Conservation (phyloP, 2,329 filamentous ascomycete species). For the Calonectria leucothoes region DNA sequence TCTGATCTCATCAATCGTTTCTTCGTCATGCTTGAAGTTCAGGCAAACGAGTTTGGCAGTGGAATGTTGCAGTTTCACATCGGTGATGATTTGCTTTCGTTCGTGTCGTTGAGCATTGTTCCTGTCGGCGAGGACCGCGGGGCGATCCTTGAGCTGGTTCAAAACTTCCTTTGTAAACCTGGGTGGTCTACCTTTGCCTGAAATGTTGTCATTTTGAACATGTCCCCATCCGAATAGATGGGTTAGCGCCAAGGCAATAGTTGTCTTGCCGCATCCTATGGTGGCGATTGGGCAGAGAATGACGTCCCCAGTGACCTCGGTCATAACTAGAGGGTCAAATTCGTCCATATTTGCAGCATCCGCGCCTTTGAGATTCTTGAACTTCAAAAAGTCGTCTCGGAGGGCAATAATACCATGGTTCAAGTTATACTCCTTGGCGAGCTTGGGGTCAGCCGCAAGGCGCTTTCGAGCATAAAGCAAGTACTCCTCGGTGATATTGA, state of each 20-base stretch:
- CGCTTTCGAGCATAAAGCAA: conserved; percentile 82
- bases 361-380: conserved; percentile 85
- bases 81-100: conserved; percentile 86
- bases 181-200: conserved; percentile 79
- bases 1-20: conserved; percentile 78
- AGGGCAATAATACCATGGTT: conserved; percentile 97
- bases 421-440: conserved; percentile 79
- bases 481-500: conserved; percentile 91
- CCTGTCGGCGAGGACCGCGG: conserved; percentile 88
- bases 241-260: conserved; percentile 82
- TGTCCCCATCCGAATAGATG: conserved; percentile 93
- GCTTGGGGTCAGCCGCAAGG: conserved; percentile 73
- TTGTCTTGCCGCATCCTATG: conserved; percentile 97
- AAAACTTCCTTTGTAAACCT: conserved; percentile 81
- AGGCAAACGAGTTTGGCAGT: conserved; percentile 83
- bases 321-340: conserved; percentile 55
- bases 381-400: conserved; percentile 86
- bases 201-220: conserved; percentile 96
- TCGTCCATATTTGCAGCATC: conserved; percentile 86
- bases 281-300: conserved; percentile 93
- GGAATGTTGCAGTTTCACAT: conserved; percentile 73
- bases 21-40: conserved; percentile 87
- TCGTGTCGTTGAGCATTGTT: conserved; percentile 95
- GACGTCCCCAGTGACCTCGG: conserved; percentile 73
- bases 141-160: conserved; percentile 70